Evolutionary conservation across 768 basidiomycete species (phyloP).

Genomic region (Coprinopsis strossmayeri): DNA sequence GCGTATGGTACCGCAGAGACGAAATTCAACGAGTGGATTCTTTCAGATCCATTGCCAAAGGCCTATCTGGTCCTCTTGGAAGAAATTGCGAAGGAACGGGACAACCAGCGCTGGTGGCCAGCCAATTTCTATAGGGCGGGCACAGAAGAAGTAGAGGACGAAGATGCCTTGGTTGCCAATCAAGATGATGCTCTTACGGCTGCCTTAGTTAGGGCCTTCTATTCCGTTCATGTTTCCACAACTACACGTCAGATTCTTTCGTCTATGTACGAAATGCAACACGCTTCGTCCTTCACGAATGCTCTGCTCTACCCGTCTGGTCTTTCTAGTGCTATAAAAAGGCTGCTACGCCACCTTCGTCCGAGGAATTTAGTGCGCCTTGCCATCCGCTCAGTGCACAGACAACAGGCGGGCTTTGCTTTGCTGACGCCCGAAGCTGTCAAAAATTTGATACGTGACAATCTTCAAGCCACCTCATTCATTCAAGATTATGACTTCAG

Average conservation of each 20-base stretch:
- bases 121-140: conserved; percentile 7
- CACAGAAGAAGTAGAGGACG: neutral
- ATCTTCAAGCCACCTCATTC: no score
- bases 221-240: neutral
- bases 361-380: neutral
- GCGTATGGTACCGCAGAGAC: conserved; percentile 26
- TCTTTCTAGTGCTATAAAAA: neutral
- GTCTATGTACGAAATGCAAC: neutral
- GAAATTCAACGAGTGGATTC: conserved; percentile 37
- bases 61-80: conserved; percentile 35
- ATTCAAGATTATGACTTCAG: neutral
- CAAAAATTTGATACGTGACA: neutral
- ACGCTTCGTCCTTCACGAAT: neutral
- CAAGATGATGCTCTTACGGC: conserved; percentile 6
- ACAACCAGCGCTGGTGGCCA: conserved; percentile 31
- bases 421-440: neutral
- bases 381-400: neutral
- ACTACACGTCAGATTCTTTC: neutral
- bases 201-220: neutral
- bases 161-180: conserved; percentile 11
- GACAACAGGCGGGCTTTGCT: neutral
- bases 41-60: conserved; percentile 26
- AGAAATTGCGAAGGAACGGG: conserved; percentile 11
- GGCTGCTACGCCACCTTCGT: neutral
- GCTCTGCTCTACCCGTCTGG: neutral